Evolutionary conservation across 192 early-diverging fungal species (phyloP), one percentile per base, ranked within the genome.

Genomic region (Allomyces macrogynus): DNA sequence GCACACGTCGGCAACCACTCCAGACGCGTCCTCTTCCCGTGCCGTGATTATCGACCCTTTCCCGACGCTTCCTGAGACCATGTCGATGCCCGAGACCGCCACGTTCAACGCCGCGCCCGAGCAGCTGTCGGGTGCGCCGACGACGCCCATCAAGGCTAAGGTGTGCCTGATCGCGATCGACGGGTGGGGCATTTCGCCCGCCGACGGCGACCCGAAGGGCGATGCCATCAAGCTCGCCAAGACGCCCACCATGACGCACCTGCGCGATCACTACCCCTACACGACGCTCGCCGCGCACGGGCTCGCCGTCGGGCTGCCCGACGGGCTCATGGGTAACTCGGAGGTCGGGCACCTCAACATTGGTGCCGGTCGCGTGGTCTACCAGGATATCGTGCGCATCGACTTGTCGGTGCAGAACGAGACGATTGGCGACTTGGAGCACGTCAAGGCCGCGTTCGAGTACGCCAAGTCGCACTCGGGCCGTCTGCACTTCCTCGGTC

Each of bases 271-370:
- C 32, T 84, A 90, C 70, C 84, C 84, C 42, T 89, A 76, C 71
- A 85, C 86, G 20, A 77, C 80, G 57, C 78, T 99, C 44, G 84
- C 76, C 63, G 97, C 97, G n/a, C 93, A 97, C 70, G 97, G 97
- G 25, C 81, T 88, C 40, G 81, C 86, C 27, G 97, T 99, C 61
- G 97, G 97, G 63, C 81, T 99, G 40, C 95, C 95, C 14, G 93
- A 93, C n/a, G 97, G 92, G 10, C 81, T 97, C 64, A 99, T 99
- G 97, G 97, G 95, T 65, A 99, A 99, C 84, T 92, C 89, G 60
- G 97, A 99, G 76, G 97, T 99, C 60, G 97, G 97, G 16, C 97
- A 99, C 70, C 75, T 97, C 72, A 99, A 99, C 82, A 93, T 99
- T 84, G 97, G 97, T 63, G 97, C 97, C 61, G 97, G 97, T 40